Percentiles rank a stretch among this genome's conserved stretches.
These are phyloP conservation scores for Daedaleopsis sinensis DNA, from an alignment of 768 basidiomycete species.

Conservation along the genomic window DNA sequence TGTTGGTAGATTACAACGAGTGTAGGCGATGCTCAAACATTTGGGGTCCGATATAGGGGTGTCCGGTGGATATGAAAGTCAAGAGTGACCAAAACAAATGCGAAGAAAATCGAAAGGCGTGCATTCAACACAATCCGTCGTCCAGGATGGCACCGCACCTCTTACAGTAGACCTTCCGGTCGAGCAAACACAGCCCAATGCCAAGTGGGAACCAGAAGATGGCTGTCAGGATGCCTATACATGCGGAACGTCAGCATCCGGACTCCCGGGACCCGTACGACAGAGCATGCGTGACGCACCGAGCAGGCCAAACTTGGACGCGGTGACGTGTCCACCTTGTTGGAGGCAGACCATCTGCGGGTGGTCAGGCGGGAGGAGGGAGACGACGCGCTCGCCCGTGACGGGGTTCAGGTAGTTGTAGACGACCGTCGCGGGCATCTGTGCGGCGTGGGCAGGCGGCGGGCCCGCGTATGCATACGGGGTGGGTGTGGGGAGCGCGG, in stretches of 20 bases:
- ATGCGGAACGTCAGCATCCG: neutral
- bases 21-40: too few species aligned
- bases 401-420: conserved; percentile 70
- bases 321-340: conserved; percentile 63
- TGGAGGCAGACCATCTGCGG: conserved; percentile 89
- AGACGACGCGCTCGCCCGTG: conserved; percentile 47
- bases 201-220: conserved; percentile 88
- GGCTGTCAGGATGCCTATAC: conserved; percentile 74
- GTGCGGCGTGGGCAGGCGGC: conserved; percentile 5
- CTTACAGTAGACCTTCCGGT: conserved; percentile 66
- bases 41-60: too few species aligned
- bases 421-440: conserved; percentile 50
- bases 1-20: too few species aligned
- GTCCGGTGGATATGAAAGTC: too few species aligned
- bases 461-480: conserved; percentile 6
- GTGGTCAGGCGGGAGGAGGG: conserved; percentile 73
- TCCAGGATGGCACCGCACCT: conserved; percentile 47
- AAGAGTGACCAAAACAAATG: too few species aligned
- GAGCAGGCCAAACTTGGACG: conserved; percentile 69
- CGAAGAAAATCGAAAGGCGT: neutral
- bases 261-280: neutral
- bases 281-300: conserved; percentile 31
- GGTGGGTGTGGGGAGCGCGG: conserved; percentile 4
- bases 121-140: conserved; percentile 25
- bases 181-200: conserved; percentile 75